A percentile compares a stretch with the other conserved stretches of the same genome.
phyloP scores from a whole-genome alignment of 352 stramenopile species.

The Phytophthora palmivora region DNA sequence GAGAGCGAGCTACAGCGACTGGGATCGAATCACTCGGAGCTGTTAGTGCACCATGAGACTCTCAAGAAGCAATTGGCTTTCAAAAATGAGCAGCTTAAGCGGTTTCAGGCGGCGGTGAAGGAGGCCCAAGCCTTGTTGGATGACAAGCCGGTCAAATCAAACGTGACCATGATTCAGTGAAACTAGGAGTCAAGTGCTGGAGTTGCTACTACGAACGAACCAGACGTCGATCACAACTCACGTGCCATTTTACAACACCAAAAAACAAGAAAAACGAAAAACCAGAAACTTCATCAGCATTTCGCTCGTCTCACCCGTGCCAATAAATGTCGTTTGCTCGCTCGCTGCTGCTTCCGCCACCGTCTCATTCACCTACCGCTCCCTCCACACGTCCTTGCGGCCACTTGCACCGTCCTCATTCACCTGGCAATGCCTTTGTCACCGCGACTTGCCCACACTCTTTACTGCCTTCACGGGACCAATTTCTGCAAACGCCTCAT shows the following conservation, averaged over 20 bases:
- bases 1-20: conserved; percentile 57
- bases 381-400: conserved; percentile 10
- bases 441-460: conserved; percentile 17
- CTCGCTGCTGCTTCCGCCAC: conserved; percentile 22
- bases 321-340: conserved; percentile 36
- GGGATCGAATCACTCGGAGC: conserved; percentile 65
- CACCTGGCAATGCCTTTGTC: conserved; percentile 26
- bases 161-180: no score
- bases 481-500: conserved; percentile 9
- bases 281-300: conserved; percentile 38
- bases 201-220: conserved; percentile 13
- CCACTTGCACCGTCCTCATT: conserved; percentile 16
- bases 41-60: conserved; percentile 63
- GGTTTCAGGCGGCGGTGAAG: conserved; percentile 45
- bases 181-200: not conserved
- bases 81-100: conserved; percentile 53
- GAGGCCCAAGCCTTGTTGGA: conserved; percentile 34
- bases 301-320: conserved; percentile 34
- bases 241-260: conserved; percentile 38
- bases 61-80: conserved; percentile 52
- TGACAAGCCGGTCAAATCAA: conserved; percentile 2
- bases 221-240: conserved; percentile 29
- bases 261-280: conserved; percentile 28
- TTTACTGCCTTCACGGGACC: conserved; percentile 12
- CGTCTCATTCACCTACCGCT: conserved; percentile 3